Evolutionary conservation across 495 filamentous ascomycete genomes (phyloP).

Genomic region (Mytilinidion resinicola): DNA sequence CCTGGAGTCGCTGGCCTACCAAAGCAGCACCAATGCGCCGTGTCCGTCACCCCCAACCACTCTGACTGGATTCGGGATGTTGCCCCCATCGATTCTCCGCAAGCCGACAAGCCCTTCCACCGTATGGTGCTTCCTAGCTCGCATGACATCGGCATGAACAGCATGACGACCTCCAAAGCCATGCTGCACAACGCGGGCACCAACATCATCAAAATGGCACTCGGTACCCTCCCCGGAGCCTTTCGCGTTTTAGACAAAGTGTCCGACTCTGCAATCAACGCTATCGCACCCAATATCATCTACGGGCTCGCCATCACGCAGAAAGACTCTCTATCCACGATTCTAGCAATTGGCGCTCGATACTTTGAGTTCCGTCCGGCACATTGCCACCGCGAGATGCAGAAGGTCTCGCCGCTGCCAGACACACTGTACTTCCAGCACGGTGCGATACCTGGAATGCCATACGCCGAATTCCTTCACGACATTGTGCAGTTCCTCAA

Average conservation of each 20-base stretch:
- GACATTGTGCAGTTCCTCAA: constrained; percentile 43
- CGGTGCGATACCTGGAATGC: constrained; percentile 48
- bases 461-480: constrained; percentile 44
- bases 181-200: constrained; percentile 38
- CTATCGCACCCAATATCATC: constrained; percentile 45
- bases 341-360: constrained; percentile 46
- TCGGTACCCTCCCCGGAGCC: constrained; percentile 22
- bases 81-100: constrained; percentile 38
- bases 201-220: constrained; percentile 38
- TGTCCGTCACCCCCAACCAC: constrained; percentile 44
- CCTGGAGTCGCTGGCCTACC: constrained; percentile 41
- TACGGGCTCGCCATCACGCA: constrained; percentile 49
- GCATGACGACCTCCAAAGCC: constrained; percentile 40
- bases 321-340: constrained; percentile 43
- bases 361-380: constrained; percentile 55
- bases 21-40: constrained; percentile 47
- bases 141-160: constrained; percentile 53
- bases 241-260: constrained; percentile 17
- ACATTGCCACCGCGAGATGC: constrained; percentile 39
- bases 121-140: constrained; percentile 43
- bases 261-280: constrained; percentile 19
- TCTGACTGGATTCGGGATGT: constrained; percentile 44
- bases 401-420: constrained; percentile 33
- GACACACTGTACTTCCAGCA: constrained; percentile 51
- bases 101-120: constrained; percentile 41